These are phyloP conservation scores for Pythium folliculosum DNA, from an alignment of 352 stramenopile species.

Conservation along the genomic window DNA sequence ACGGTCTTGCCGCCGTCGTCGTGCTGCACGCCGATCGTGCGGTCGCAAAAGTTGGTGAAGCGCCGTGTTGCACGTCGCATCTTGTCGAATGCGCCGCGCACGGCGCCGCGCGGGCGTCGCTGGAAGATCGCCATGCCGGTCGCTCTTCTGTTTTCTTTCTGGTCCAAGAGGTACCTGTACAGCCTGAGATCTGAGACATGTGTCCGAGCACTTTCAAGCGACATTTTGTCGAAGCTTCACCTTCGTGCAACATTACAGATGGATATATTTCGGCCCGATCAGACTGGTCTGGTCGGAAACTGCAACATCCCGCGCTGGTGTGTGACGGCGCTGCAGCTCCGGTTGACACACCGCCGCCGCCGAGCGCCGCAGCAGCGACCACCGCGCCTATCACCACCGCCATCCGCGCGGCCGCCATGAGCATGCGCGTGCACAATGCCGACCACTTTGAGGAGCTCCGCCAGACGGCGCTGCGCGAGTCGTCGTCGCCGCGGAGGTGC, in stretches of 20 bases:
- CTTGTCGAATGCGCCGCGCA: constrained; percentile 27
- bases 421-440: constrained; percentile 75
- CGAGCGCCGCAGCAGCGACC: too few relatives aligned
- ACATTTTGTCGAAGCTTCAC: constrained; percentile 3
- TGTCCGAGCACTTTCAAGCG: constrained; percentile 15
- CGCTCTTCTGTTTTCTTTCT: neutral
- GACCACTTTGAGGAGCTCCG: constrained; percentile 74
- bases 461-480: constrained; percentile 46
- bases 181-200: constrained; percentile 22
- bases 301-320: too few relatives aligned
- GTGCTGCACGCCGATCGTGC: constrained; percentile 25
- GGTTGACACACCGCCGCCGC: too few relatives aligned
- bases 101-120: constrained; percentile 8
- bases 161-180: neutral
- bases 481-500: constrained; percentile 30
- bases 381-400: too few relatives aligned
- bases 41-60: constrained; percentile 29
- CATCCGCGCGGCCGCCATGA: constrained; percentile 35
- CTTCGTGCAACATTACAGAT: neutral
- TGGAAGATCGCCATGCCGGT: constrained; percentile 20
- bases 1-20: constrained; percentile 23
- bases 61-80: constrained; percentile 20
- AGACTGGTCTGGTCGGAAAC: constrained; percentile 17
- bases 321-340: too few relatives aligned
- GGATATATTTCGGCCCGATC: constrained; percentile 10